Evolutionary conservation across 2,329 filamentous ascomycete species (phyloP).

Genomic region (Teratosphaeria pseudoeucalypti): DNA sequence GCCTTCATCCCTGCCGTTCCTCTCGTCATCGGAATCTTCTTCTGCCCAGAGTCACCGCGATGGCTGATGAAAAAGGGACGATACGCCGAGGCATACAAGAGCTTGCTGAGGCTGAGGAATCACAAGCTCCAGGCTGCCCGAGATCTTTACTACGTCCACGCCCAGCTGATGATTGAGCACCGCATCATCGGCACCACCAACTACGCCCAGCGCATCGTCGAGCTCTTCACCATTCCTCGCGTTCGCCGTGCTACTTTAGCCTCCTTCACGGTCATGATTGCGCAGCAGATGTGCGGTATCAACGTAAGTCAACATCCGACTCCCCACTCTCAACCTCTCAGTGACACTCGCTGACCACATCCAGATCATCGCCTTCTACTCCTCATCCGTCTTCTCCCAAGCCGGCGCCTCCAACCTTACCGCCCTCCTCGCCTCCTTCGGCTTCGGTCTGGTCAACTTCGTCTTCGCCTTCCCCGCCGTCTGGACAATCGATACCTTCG

Average conservation of each 20-base stretch:
- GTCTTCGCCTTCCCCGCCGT: slow-evolving; percentile 32
- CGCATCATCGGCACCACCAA: slow-evolving; percentile 24
- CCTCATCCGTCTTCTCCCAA: slow-evolving; percentile 24
- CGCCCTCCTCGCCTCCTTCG: slow-evolving; percentile 32
- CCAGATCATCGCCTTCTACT: slow-evolving; percentile 27
- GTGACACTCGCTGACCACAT: not conserved
- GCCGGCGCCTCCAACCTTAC: slow-evolving; percentile 25
- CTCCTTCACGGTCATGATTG: slow-evolving; percentile 24
- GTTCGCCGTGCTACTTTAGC: slow-evolving; percentile 32
- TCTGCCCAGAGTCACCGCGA: slow-evolving; percentile 32
- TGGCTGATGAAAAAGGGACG: slow-evolving; percentile 37
- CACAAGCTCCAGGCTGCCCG: slow-evolving; percentile 44
- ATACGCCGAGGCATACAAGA: slow-evolving; percentile 37
- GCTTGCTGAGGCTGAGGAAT: slow-evolving; percentile 38
- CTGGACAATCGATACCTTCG: slow-evolving; percentile 28
- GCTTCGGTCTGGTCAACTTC: slow-evolving; percentile 37
- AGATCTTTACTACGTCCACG: slow-evolving; percentile 43
- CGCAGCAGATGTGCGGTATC: slow-evolving; percentile 19
- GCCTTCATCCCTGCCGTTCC: slow-evolving; percentile 39
- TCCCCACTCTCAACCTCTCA: not conserved
- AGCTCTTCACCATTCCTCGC: slow-evolving; percentile 41
- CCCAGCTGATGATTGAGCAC: slow-evolving; percentile 16
- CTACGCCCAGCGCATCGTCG: slow-evolving; percentile 34
- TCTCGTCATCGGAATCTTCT: slow-evolving; percentile 33
- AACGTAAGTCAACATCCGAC: slow-evolving; percentile 2